Base-by-base conservation (phyloP, 2,329 filamentous ascomycete species). In the Pestalotiopsis sp. region DNA sequence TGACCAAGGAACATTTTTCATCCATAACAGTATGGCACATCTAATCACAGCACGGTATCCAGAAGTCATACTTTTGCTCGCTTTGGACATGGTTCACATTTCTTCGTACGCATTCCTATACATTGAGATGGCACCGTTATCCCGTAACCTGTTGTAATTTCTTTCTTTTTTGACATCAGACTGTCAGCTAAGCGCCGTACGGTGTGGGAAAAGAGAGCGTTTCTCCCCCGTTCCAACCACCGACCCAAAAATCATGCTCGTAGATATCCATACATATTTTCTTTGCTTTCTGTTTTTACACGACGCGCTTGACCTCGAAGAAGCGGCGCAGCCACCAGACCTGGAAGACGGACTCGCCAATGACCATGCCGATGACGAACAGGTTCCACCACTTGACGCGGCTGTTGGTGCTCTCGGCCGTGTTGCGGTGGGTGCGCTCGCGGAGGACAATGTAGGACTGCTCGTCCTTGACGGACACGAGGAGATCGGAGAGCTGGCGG, bases 321-420 rank as follows among this genome's bases (percentile, higher is more conserved):
- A 99, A 99, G 79, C 96, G 90, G 85, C 97, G 96, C 80, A 99
- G 83, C 95, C 96, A 99, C 95, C 96, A 99, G 73, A 99, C 95
- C 85, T 99, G 96, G 87, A 99, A 99, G 73, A 98, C 85, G 70
- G 94, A 96, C 85, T 98, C 94, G 76, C 92, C 94, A 73, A 97
- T 87, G 72, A 99, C 89, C 65, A 98, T 91, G 68, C 90, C 88
- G 73, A 99, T 90, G 83, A 99, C 95, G 83, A 98, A 98, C 76
- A 98, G 89, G 82, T 96, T 98, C 96, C 96, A 99, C 96, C 96
- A 99, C 87, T 99, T 99, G 80, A 99, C 96, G 74, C 96, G 89
- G 75, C 90, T 89, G 83, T 99, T 99, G 77, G 96, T 99, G 88
- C 95, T 98, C 86, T 99, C 96, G 72, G 96, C 96, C 11, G 96